Base-by-base conservation (phyloP, 2,329 filamentous ascomycete genomes). In the Claviceps maximensis region DNA sequence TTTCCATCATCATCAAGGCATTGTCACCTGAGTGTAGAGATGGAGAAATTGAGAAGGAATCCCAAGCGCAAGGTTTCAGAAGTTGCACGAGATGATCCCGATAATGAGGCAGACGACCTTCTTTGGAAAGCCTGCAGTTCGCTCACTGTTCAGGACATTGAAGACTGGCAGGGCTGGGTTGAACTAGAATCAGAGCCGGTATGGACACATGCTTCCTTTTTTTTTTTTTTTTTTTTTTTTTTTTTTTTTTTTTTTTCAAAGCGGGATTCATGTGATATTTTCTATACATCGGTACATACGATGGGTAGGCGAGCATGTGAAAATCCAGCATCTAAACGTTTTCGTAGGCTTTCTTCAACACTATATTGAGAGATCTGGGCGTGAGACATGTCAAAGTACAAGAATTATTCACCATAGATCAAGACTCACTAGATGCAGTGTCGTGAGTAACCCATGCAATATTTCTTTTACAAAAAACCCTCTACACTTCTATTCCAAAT, bases 161-260 rank as follows among this genome's bases (percentile, higher is more conserved):
- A 75, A 27, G 73, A 75, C 31, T 89, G 84, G 81, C 74, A 79
- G 49, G 84, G 85, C 25, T 91, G 86, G 82, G 78, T 84, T 54
- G 89, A 96, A 63, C 77, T 97, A 49, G 89, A 95, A 68, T 95
- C 89, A 7, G 89, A 96, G 57, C 90, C 90, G 8, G 88, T 89
- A 68, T 69, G 79, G 63, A n/a, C 8, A 9, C 19, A 7, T 19
- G 4, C 4, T 17, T 31, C n/a, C n/a, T 21, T 8, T 3, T n/a
- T 27, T 31, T 21, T 12, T 9, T 9, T 33, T 33, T 33, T 33
- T 9, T 9, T 33, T 33, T 33, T 33, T 33, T 33, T 33, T 33
- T 33, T 33, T 12, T 33, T 4, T 4, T 33, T 33, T 33, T 33
- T 33, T 33, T 33, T 38, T 25, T 7, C 13, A 13, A 25, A 29